Base-by-base conservation (phyloP, 1,139 yeast species). In the Lodderomyces metapsilosis region DNA sequence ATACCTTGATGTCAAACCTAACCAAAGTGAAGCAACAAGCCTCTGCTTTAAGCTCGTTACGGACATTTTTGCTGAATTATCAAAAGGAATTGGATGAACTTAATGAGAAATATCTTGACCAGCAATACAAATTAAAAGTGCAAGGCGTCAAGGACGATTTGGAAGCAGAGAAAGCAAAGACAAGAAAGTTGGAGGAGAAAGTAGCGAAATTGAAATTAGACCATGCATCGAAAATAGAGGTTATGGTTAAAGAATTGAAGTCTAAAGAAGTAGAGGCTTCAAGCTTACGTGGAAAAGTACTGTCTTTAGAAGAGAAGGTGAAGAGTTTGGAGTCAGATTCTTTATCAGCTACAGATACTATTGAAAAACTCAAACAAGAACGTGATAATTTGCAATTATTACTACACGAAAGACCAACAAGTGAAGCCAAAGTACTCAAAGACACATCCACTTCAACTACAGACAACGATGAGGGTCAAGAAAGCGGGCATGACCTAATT, bases 11-110 rank as follows among this genome's bases (percentile, higher is more conserved):
- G 5, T 53, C 56, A 35, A 61, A 57, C 44, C 50, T 70, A 27
- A 54, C 66, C 27, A 59, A 57, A 42, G 58, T 68, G 22, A 68
- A 66, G 47, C 72, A 67, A 43, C 77, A 72, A 47, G 61, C 62
- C 41, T 51, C 58, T 24, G 57, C 70, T 3, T 53, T 72, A 37
- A 46, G 49, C 21, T 53, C 70, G 1, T 47, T 72, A 22, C 66
- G 63, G 37, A 49, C 51, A 10, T 71, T 67, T 44, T 53, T 70
- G 34, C 43, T 41, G 17, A 57, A 59, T 37, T 72, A 71, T 49
- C 58, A 57, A 35, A 22, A 45, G 11, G 54, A 57, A 33, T 47
- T 68, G 18, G 51, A 64, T 39, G 62, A 62, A 15, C 45, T 68
- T 28, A 71, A 68, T 50, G 47, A 58, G 3, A 42, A 47, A 10